Conservation (phyloP, 495 filamentous ascomycete species). For the Cetradonia linearis region DNA sequence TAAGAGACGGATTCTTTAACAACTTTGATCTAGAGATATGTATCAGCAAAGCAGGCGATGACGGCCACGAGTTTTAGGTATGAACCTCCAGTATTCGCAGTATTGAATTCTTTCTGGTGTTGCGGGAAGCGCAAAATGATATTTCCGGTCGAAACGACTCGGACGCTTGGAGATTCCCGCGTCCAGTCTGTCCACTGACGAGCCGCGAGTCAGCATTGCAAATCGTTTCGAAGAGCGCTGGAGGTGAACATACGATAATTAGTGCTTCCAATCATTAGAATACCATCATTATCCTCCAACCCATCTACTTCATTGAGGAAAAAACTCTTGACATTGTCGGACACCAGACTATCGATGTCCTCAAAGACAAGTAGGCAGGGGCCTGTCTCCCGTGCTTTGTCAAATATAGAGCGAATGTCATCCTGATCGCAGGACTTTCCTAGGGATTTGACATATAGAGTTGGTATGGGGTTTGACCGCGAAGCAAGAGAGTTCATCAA, state of each 20-base stretch:
- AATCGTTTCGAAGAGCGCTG: not conserved
- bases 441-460: slow-evolving; percentile 47
- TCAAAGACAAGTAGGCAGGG: slow-evolving; percentile 49
- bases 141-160: slow-evolving; percentile 54
- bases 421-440: slow-evolving; percentile 32
- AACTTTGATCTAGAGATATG: slow-evolving; percentile 35
- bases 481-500: slow-evolving; percentile 45
- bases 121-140: slow-evolving; percentile 47
- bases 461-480: slow-evolving; percentile 28
- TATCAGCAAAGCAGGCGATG: not conserved
- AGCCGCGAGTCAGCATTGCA: not conserved
- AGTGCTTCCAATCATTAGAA: slow-evolving; percentile 53
- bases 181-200: slow-evolving; percentile 40
- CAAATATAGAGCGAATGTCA: slow-evolving; percentile 39
- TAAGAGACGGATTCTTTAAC: slow-evolving; percentile 39
- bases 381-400: slow-evolving; percentile 35
- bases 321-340: slow-evolving; percentile 42
- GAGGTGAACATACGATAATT: slow-evolving; percentile 38
- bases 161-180: slow-evolving; percentile 54
- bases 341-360: slow-evolving; percentile 54
- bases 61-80: not conserved
- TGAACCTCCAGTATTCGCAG: slow-evolving; percentile 41
- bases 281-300: slow-evolving; percentile 54
- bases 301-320: slow-evolving; percentile 66
- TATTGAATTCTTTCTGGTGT: slow-evolving; percentile 45